These are phyloP conservation scores for Cylindricascospora bacillispora DNA, from an alignment of 1,139 yeast species.

Conservation along the genomic window DNA sequence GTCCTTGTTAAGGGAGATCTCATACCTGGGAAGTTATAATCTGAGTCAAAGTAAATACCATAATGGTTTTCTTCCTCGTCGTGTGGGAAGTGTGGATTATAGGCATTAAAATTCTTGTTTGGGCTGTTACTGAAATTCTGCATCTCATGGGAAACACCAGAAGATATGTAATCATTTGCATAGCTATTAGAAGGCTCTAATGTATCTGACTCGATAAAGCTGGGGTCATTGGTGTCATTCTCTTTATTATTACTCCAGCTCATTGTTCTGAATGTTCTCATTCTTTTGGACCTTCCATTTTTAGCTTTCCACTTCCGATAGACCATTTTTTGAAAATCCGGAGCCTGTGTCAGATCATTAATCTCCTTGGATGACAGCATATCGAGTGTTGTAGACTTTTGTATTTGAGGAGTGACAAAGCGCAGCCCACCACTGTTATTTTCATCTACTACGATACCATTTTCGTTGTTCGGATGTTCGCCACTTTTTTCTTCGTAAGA, in stretches of 20 bases:
- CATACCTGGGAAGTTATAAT: constrained; percentile 6
- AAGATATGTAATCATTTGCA: no score
- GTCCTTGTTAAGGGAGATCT: constrained; percentile 16
- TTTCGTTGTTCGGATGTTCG: no score
- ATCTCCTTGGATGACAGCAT: constrained; percentile 19
- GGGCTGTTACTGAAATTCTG: constrained; percentile 1
- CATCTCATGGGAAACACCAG: constrained; percentile 4
- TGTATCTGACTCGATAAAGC: constrained; percentile 12
- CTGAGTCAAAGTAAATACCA: constrained; percentile 14
- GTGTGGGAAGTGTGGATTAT: constrained; percentile 5
- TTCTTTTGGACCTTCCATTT: constrained; percentile 9
- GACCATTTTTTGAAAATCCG: constrained; percentile 34
- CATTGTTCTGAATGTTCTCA: constrained; percentile 10
- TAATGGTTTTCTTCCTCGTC: constrained; percentile 15
- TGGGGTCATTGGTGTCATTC: constrained; percentile 6
- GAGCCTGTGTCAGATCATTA: constrained; percentile 28
- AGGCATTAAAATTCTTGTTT: not conserved
- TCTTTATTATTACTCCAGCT: constrained; percentile 8
- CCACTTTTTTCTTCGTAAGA: no score
- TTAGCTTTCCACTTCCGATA: constrained; percentile 23
- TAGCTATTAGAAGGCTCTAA: no score
- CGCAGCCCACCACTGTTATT: not conserved
- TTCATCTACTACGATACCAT: not conserved
- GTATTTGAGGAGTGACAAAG: constrained; percentile 9
- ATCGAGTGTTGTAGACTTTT: constrained; percentile 39